phyloP scores from a whole-genome alignment of 73 alveolate species.

The Paramecium tetraurelia region DNA sequence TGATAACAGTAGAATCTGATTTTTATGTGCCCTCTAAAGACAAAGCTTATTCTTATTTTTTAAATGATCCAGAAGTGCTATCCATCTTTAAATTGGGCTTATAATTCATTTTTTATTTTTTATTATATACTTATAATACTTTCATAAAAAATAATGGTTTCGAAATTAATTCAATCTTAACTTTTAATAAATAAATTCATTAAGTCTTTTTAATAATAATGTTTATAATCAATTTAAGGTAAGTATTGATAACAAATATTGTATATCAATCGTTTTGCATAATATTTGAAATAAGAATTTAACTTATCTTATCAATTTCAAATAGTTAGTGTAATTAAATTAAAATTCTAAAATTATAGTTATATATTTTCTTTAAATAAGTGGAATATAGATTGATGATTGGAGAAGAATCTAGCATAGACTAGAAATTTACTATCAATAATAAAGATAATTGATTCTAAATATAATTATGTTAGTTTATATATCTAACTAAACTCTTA shows the following conservation, averaged over 20 bases:
- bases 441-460: no score
- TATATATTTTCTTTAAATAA: no score
- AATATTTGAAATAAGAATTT: not conserved
- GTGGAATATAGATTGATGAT: no score
- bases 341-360: no score
- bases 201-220: no score
- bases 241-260: no score
- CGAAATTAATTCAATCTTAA: not conserved
- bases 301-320: not conserved
- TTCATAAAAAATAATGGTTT: not conserved
- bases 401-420: no score
- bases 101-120: not conserved
- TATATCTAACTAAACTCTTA: no score
- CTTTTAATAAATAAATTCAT: not conserved
- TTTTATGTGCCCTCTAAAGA: not conserved
- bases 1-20: not conserved
- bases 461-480: no score
- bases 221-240: not conserved
- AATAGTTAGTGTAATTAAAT: no score
- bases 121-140: not conserved
- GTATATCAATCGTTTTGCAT: not conserved
- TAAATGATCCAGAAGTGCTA: conserved; percentile 21
- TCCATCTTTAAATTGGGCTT: conserved; percentile 49
- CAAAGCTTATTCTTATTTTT: not conserved
- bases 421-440: no score